Evolutionary conservation across 768 basidiomycete species (phyloP).

Genomic region (Tricholoma terreum): DNA sequence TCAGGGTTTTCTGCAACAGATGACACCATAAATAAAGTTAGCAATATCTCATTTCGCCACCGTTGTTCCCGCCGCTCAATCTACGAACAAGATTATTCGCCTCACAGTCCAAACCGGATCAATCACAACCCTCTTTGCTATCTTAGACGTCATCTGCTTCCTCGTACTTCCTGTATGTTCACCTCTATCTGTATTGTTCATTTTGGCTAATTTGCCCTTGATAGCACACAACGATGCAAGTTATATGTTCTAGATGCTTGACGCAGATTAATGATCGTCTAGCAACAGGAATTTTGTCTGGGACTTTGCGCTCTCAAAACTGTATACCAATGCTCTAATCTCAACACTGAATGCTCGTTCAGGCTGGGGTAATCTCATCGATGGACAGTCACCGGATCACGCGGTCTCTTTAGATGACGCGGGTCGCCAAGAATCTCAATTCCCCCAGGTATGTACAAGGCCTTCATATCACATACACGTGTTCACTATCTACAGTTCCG

Average conservation of each 20-base stretch:
- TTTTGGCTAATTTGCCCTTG: not conserved
- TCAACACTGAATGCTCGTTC: not conserved
- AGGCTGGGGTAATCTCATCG: not conserved
- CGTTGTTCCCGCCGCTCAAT: not conserved
- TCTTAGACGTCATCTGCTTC: conserved; percentile 43
- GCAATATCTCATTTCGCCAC: conserved; percentile 9
- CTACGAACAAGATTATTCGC: conserved; percentile 5
- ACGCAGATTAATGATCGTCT: not conserved
- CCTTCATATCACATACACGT: not conserved
- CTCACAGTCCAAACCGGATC: conserved; percentile 42
- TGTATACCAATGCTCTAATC: conserved; percentile 23
- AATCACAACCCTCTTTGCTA: conserved; percentile 36
- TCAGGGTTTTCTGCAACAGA: conserved; percentile 43
- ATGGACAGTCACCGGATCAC: not conserved
- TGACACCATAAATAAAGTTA: conserved; percentile 32
- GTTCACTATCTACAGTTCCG: not conserved
- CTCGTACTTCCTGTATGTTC: conserved; percentile 34
- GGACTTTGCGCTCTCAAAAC: conserved; percentile 27
- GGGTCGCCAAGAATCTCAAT: not conserved
- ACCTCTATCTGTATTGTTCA: not conserved
- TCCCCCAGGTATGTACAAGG: not conserved
- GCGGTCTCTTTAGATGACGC: not conserved
- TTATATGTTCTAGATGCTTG: not conserved
- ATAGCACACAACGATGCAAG: conserved; percentile 24
- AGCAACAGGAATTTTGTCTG: conserved; percentile 26